phyloP scores from a whole-genome alignment of 2,329 filamentous ascomycete species.

The Fusarium sp. region DNA sequence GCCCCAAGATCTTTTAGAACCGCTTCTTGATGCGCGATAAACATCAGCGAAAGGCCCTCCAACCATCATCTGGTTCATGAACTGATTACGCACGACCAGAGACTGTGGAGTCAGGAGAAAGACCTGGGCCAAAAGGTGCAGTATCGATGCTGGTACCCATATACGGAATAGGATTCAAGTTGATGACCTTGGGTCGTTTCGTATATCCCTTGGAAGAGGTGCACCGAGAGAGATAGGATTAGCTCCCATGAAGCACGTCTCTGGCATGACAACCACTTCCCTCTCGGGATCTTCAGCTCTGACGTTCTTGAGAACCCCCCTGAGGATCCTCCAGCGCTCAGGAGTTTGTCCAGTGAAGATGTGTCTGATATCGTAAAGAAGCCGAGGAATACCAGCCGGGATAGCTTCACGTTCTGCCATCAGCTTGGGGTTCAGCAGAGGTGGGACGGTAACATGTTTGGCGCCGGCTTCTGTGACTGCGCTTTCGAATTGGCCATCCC shows the following conservation, averaged over 20 bases:
- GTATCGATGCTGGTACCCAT: slow-evolving; percentile 53
- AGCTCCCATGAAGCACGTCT: slow-evolving; percentile 54
- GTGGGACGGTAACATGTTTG: slow-evolving; percentile 47
- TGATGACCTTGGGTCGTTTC: slow-evolving; percentile 53
- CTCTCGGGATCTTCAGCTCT: slow-evolving; percentile 50
- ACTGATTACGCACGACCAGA: slow-evolving; percentile 54
- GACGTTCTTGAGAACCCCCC: slow-evolving; percentile 52
- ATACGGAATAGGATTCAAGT: slow-evolving; percentile 55
- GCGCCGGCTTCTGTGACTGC: slow-evolving; percentile 54
- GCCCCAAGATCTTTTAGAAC: slow-evolving; percentile 50
- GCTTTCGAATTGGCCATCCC: slow-evolving; percentile 52
- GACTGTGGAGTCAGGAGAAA: slow-evolving; percentile 54
- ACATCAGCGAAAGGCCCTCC: slow-evolving; percentile 40
- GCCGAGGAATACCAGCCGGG: slow-evolving; percentile 42
- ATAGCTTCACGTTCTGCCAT: slow-evolving; percentile 28
- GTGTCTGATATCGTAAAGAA: slow-evolving; percentile 50
- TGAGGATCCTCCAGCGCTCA: slow-evolving; percentile 49
- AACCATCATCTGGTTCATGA: slow-evolving; percentile 44
- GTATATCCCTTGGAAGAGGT: slow-evolving; percentile 53
- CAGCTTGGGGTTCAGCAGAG: slow-evolving; percentile 31
- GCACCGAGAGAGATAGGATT: slow-evolving; percentile 55
- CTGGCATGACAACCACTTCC: slow-evolving; percentile 59
- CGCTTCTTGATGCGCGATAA: slow-evolving; percentile 39
- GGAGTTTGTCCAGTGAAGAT: slow-evolving; percentile 48
- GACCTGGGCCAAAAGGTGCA: slow-evolving; percentile 54